Conservation (phyloP, 805 yeast species). For the Cyberlindnera xylosilytica region DNA sequence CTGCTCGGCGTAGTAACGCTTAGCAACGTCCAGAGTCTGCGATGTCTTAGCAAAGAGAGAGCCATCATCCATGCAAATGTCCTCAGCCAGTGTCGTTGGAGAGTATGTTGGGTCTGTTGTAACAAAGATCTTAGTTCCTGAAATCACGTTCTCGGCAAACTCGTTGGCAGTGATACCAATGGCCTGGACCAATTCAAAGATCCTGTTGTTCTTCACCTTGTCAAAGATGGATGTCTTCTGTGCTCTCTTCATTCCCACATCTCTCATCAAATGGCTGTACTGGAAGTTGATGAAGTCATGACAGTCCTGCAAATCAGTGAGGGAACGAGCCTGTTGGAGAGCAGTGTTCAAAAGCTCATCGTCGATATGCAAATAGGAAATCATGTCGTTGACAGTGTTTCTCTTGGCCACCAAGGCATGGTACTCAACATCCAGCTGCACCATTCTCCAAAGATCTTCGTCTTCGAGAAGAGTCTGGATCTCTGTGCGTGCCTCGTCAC, state of each 20-base stretch:
- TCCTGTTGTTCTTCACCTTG: conserved; percentile 58
- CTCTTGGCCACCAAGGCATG: conserved; percentile 80
- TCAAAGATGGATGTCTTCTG: conserved; percentile 58
- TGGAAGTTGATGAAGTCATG: conserved; percentile 79
- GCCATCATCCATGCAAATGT: conserved; percentile 32
- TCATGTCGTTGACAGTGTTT: conserved; percentile 54
- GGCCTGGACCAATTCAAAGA: conserved; percentile 63
- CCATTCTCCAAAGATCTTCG: conserved; percentile 91
- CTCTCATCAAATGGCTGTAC: conserved; percentile 43
- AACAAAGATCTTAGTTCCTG: conserved; percentile 63
- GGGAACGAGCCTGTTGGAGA: conserved; percentile 52
- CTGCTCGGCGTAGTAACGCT: conserved; percentile 75
- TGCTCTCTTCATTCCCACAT: conserved; percentile 28
- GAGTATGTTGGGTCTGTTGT: conserved; percentile 46
- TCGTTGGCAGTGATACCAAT: conserved; percentile 78
- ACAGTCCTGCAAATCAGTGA: conserved; percentile 83
- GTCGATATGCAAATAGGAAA: conserved; percentile 47
- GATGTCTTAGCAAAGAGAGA: conserved; percentile 53
- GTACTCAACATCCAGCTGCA: conserved; percentile 81
- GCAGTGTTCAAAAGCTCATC: conserved; percentile 59
- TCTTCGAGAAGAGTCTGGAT: conserved; percentile 54
- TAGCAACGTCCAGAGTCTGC: conserved; percentile 69
- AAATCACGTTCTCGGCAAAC: conserved; percentile 76
- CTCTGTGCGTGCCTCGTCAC: conserved; percentile 38
- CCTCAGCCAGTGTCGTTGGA: conserved; percentile 59